These are phyloP conservation scores for Rhodotorula sp. DNA, from an alignment of 1,284 basidiomycete genomes.

Conservation along the genomic window DNA sequence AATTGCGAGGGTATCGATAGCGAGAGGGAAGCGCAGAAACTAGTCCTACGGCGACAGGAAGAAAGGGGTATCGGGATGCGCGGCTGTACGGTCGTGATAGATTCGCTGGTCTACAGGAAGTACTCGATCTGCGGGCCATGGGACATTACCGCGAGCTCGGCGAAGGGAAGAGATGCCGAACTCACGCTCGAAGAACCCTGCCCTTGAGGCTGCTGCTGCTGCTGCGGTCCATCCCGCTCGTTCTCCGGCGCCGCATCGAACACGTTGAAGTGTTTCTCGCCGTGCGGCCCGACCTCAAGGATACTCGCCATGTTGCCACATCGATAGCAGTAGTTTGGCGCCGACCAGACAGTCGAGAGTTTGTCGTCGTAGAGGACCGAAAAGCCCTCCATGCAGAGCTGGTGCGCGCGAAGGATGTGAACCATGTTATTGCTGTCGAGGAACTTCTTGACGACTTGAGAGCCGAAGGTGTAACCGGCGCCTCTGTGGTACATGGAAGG, in stretches of 20 bases:
- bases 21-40: neutral
- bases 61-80: neutral
- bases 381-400: slow-evolving; percentile 99
- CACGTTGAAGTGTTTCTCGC: slow-evolving; percentile 90
- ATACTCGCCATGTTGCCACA: slow-evolving; percentile 98
- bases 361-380: slow-evolving; percentile 90
- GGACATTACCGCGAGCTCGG: neutral
- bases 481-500: slow-evolving; percentile 60
- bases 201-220: slow-evolving; percentile 26
- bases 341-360: slow-evolving; percentile 96
- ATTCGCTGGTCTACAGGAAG: slow-evolving; percentile 14
- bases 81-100: too few relatives aligned
- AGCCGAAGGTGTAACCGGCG: slow-evolving; percentile 98
- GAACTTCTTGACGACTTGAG: slow-evolving; percentile 98
- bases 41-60: too few relatives aligned
- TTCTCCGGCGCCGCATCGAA: slow-evolving; percentile 99
- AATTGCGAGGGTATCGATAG: too few relatives aligned
- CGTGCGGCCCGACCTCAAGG: slow-evolving; percentile 89
- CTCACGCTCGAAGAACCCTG: neutral
- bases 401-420: slow-evolving; percentile 96
- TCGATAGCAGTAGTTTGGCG: slow-evolving; percentile 97
- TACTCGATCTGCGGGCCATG: slow-evolving; percentile 28
- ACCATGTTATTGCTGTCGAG: slow-evolving; percentile 91
- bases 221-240: slow-evolving; percentile 55
- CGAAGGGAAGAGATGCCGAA: neutral